These are phyloP conservation scores for Colletotrichum filicis DNA, from an alignment of 2,329 filamentous ascomycete genomes.

Conservation along the genomic window DNA sequence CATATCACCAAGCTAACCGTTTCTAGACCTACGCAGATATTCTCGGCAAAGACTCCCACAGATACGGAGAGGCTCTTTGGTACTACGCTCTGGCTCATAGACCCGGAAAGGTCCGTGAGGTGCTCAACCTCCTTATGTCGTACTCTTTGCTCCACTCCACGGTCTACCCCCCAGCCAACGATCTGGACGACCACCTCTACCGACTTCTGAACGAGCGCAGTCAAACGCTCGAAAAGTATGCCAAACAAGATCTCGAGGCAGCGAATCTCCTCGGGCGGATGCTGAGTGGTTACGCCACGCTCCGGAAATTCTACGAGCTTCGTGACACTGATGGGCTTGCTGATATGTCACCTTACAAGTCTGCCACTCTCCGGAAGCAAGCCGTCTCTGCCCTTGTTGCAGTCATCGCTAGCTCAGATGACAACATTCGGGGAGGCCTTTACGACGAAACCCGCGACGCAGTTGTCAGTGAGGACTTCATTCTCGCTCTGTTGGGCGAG, in stretches of 20 bases:
- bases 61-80: conserved; percentile 87
- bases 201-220: conserved; percentile 78
- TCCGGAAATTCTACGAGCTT: conserved; percentile 91
- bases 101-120: conserved; percentile 81
- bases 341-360: conserved; percentile 47
- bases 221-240: conserved; percentile 76
- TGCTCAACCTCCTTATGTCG: conserved; percentile 87
- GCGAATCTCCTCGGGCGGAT: conserved; percentile 86
- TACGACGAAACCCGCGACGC: conserved; percentile 85
- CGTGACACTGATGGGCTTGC: conserved; percentile 67
- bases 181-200: conserved; percentile 79
- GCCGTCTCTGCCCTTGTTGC: conserved; percentile 80
- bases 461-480: conserved; percentile 88
- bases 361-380: conserved; percentile 72
- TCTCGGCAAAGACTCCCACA: conserved; percentile 76
- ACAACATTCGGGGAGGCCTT: conserved; percentile 90
- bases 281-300: conserved; percentile 90
- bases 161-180: conserved; percentile 76
- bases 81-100: conserved; percentile 91
- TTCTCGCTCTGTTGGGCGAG: conserved; percentile 87
- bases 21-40: conserved; percentile 83
- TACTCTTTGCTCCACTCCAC: conserved; percentile 88
- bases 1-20: conserved; percentile 38
- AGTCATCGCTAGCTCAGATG: conserved; percentile 87
- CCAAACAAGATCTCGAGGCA: conserved; percentile 80